These are phyloP conservation scores for Alloascoidea africana DNA, from an alignment of 805 yeast species.

Conservation along the genomic window DNA sequence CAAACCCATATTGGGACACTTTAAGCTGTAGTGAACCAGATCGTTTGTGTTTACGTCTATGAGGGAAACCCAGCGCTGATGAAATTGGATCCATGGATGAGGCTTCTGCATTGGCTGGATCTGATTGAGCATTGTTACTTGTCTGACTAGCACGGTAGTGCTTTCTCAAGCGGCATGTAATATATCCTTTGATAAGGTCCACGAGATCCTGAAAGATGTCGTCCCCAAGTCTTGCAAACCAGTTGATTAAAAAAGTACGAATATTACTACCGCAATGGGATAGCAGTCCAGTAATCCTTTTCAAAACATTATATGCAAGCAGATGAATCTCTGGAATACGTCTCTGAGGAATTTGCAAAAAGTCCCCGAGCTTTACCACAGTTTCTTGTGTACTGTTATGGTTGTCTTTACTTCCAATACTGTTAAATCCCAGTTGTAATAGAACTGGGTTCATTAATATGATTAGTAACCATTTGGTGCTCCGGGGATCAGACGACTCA, in stretches of 20 bases:
- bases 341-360: constrained; percentile 13
- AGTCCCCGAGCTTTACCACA: constrained; percentile 3
- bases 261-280: constrained; percentile 29
- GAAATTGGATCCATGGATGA: too few relatives aligned
- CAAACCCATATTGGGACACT: constrained; percentile 32
- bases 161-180: constrained; percentile 57
- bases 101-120: too few relatives aligned
- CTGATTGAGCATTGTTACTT: constrained; percentile 4
- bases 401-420: constrained; percentile 8
- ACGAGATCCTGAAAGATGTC: constrained; percentile 35
- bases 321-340: constrained; percentile 37
- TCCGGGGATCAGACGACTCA: constrained; percentile 22
- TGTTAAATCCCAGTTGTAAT: constrained; percentile 1
- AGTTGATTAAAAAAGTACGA: constrained; percentile 31
- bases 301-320: constrained; percentile 52
- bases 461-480: constrained; percentile 45
- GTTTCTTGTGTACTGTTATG: constrained; percentile 4
- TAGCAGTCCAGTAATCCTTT: constrained; percentile 53
- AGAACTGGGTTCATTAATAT: constrained; percentile 57
- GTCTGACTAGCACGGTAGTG: constrained; percentile 10
- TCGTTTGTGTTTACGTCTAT: constrained; percentile 9
- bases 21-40: constrained; percentile 9
- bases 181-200: constrained; percentile 57
- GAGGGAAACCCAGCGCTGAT: too few relatives aligned
- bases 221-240: constrained; percentile 33